Base-by-base conservation (phyloP, 2,329 filamentous ascomycete species). In the Stemphylium vesicarium region DNA sequence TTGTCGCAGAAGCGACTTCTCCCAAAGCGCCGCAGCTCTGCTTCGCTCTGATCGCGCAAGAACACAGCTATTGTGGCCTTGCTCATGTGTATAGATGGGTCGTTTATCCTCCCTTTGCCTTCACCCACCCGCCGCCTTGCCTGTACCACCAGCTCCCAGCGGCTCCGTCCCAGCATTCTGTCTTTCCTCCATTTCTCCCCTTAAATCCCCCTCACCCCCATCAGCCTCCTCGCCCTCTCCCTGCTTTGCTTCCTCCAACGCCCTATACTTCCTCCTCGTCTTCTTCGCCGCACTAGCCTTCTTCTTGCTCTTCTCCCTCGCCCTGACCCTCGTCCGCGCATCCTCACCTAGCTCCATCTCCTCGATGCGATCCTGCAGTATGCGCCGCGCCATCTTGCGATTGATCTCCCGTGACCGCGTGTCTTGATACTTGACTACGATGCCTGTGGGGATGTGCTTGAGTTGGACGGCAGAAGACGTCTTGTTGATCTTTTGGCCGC, bases 401-500 rank as follows among this genome's bases (percentile, higher is more conserved):
- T 99, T 99, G 77, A 96, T 90, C 53, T 85, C 85, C 15, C 92
- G 86, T 1, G 91, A 96, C 42, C 95, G 88, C 8, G 95, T 98
- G 16, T 89, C 92, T 77, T 99, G 95, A 51, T 87, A 94, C 79
- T 99, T 99, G 60, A 99, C 85, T 12, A 98, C 93, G 48, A 97
- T 86, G 57, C 94, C 94, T 0, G 93, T 96, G 5, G 94, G 92
- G 13, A 90, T 79, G 75, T 99, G 95, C 64, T 89, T 95, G 32
- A 99, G 82, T 74, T 99, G 95, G 2, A 97, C 94, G 33, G 94
- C 94, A 0, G 91, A 97, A 62, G 88, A 92, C 22, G 95, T 99
- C 85, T 99, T 99, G 79, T 99, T 99, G 79, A 98, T 98, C 75
- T 97, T 97, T 74, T 99, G 95, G 0, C 95, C 95, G 20, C 95